Conservation (phyloP, 192 early-diverging fungal genomes). For the Linnemannia schmuckeri region DNA sequence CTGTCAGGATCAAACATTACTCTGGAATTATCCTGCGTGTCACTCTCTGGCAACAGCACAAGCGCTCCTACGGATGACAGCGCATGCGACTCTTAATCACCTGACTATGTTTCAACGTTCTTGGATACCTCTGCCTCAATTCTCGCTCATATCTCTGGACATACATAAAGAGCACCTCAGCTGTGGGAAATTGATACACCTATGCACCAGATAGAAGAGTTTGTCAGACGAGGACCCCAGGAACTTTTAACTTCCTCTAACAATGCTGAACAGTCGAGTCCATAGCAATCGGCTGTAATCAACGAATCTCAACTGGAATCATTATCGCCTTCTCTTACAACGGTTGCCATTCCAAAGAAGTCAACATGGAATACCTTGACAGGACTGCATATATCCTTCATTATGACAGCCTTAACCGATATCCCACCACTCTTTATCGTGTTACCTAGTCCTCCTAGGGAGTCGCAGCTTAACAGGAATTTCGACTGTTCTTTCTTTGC, state of each 20-base stretch:
- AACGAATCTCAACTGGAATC: neutral
- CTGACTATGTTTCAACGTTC: neutral
- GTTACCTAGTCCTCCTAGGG: neutral
- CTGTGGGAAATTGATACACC: neutral
- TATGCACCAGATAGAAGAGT: neutral
- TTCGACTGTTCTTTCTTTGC: slow-evolving; percentile 17
- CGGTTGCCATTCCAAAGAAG: neutral
- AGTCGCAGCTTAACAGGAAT: neutral
- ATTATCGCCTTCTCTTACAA: neutral
- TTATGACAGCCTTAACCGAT: neutral
- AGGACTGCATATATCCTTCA: neutral
- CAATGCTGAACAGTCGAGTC: neutral
- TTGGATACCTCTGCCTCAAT: neutral
- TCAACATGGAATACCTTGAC: neutral
- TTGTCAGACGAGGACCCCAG: neutral
- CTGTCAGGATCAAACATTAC: slow-evolving; percentile 16
- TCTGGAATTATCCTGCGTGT: neutral
- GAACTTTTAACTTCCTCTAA: neutral
- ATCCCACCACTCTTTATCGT: slow-evolving; percentile 15
- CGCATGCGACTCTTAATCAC: neutral
- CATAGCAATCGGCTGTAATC: neutral
- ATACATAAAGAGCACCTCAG: neutral
- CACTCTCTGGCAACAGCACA: neutral
- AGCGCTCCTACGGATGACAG: neutral
- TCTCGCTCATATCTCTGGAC: neutral